Percentiles rank a stretch among this genome's conserved stretches.
phyloP scores from a whole-genome alignment of 2,329 filamentous ascomycete genomes.

The Microdochium nivale region DNA sequence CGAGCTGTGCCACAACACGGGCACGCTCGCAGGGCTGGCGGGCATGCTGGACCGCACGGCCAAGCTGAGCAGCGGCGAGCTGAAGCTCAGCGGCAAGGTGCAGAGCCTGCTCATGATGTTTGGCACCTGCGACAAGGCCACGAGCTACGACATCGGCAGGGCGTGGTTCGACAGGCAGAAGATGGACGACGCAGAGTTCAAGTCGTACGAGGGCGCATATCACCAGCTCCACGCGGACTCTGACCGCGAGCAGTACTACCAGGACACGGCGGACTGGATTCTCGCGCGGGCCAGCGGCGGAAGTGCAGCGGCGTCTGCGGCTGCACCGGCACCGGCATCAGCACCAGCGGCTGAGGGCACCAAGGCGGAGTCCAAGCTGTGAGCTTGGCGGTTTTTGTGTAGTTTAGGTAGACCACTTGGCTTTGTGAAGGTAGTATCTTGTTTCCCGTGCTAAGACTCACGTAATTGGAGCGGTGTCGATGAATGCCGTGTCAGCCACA shows the following conservation, averaged over 20 bases:
- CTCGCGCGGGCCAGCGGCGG: slow-evolving; percentile 28
- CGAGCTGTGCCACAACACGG: slow-evolving; percentile 68
- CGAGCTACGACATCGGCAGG: slow-evolving; percentile 56
- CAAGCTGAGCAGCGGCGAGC: slow-evolving; percentile 46
- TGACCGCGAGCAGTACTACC: slow-evolving; percentile 42
- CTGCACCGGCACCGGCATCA: slow-evolving; percentile 6
- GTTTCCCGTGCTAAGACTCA: no score
- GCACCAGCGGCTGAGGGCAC: slow-evolving; percentile 3
- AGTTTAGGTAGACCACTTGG: no score
- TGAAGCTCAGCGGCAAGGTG: slow-evolving; percentile 43
- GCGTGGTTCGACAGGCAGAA: slow-evolving; percentile 50
- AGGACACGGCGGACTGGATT: slow-evolving; percentile 60
- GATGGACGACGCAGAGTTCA: slow-evolving; percentile 61
- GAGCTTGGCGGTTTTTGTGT: background rate
- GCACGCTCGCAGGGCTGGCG: slow-evolving; percentile 73
- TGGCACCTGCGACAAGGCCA: slow-evolving; percentile 65
- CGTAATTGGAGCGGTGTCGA: no score
- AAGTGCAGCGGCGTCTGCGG: background rate
- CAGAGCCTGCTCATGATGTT: slow-evolving; percentile 64
- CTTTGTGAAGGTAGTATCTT: no score
- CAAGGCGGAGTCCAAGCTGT: background rate
- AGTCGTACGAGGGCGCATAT: slow-evolving; percentile 66
- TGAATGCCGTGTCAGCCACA: background rate
- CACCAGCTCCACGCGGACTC: slow-evolving; percentile 64
- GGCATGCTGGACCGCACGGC: slow-evolving; percentile 68